Evolutionary conservation across 1,284 basidiomycete species (phyloP), one percentile per base, ranked within the genome.

Genomic region (Moniliophthora roreri): DNA sequence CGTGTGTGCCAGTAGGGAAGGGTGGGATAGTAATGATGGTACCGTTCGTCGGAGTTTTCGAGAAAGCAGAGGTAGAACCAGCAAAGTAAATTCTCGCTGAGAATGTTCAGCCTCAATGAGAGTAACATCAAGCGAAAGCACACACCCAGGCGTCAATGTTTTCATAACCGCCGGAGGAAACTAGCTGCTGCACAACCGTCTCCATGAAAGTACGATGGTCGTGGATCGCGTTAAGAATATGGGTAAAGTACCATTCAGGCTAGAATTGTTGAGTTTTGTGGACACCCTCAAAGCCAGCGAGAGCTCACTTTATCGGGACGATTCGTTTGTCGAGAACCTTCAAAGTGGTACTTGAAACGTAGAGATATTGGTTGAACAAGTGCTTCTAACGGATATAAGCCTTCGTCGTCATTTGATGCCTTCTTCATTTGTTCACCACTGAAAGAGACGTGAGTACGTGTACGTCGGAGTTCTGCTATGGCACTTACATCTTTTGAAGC

Each of bases 181-280:
- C 68, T 1, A 96, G 67, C n/a, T 75, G 77, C 68, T 95, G 93
- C 23, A 95, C 72, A 46, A 89, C 77, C n/a, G 72, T 70, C 54
- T 90, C 79, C 76, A 94, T 82, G 70, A 98, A 93, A 18, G 77
- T 64, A 34, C 82, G 76, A 60, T 96, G 93, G 56, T 94, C 89
- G 62, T 92, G 91, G 32, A 84, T 79, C 51, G 87, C 80, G 62
- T 97, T 93, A 24, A 92, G 76, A 15, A 98, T 79, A 67, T 98
- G 92, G 2, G 92, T 89, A 62, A 99, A 91, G 62, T 92, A 98
- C 93, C 96, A 99, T 69, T 98, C 97, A 0, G 96, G 96, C 91
- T 95, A 63, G 20, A 39, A 54, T 32, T n/a, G 38, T 20, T 11
- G 16, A 26, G 23, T 23, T 16, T 2, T 55, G 48, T 35, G 11